phyloP scores from a whole-genome alignment of 2,329 filamentous ascomycete genomes.

The Calonectria pauciramosa region DNA sequence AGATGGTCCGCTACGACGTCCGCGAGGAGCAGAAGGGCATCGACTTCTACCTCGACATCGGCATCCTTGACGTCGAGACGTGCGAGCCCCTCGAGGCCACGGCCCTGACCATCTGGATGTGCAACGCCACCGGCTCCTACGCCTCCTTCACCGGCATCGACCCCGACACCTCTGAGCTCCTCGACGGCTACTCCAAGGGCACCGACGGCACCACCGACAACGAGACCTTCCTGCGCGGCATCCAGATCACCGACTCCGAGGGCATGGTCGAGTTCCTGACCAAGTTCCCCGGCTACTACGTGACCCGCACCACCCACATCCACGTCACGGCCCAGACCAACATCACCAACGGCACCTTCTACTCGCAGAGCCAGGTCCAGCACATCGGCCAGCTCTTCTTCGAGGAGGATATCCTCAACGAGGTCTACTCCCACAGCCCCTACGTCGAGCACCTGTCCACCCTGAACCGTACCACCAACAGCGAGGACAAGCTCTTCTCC shows the following conservation, averaged over 20 bases:
- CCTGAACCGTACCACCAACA: constrained; percentile 23
- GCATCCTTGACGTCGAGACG: constrained; percentile 25
- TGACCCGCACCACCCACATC: constrained; percentile 28
- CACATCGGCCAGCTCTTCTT: constrained; percentile 26
- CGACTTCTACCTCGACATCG: constrained; percentile 29
- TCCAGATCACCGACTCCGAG: constrained; percentile 24
- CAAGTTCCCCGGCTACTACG: constrained; percentile 28
- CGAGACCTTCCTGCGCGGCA: constrained; percentile 24
- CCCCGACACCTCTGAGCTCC: constrained; percentile 17
- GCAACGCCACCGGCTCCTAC: constrained; percentile 27
- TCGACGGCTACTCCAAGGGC: constrained; percentile 14
- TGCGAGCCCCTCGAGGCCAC: constrained; percentile 23
- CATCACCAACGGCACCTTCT: constrained; percentile 24
- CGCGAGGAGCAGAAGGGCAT: constrained; percentile 26
- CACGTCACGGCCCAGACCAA: constrained; percentile 27
- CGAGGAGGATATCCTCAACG: constrained; percentile 22
- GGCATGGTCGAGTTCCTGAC: constrained; percentile 29
- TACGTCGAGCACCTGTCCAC: constrained; percentile 14
- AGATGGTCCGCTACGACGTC: constrained; percentile 23
- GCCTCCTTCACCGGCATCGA: constrained; percentile 27
- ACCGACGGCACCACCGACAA: constrained; percentile 20
- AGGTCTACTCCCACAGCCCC: constrained; percentile 10
- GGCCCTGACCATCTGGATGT: constrained; percentile 25
- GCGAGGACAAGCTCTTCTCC: constrained; percentile 12
- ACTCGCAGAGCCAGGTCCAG: constrained; percentile 22